Evolutionary conservation across 2,329 filamentous ascomycete species (phyloP).

Genomic region (Colletotrichum ledebouriae): DNA sequence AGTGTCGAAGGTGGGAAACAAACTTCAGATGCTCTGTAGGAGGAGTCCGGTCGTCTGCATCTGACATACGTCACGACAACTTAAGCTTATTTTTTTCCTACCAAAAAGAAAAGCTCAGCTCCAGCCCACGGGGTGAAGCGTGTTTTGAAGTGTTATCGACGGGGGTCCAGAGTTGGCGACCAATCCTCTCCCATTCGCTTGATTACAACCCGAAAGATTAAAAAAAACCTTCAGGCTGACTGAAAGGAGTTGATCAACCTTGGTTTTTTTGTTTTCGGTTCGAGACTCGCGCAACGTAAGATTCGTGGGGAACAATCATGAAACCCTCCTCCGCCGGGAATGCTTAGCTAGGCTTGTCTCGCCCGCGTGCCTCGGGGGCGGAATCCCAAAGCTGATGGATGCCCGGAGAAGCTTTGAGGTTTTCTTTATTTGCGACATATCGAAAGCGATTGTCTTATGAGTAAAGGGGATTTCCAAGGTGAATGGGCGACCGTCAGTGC

Average conservation of each 20-base stretch:
- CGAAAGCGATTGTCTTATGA: not conserved
- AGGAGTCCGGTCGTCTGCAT: slow-evolving; percentile 8
- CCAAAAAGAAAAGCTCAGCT: not conserved
- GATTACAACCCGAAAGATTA: not conserved
- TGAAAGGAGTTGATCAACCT: no score
- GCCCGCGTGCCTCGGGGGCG: no score
- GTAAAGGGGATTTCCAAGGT: not conserved
- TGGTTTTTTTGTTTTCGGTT: no score
- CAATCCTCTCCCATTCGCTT: no score
- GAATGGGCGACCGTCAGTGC: not conserved
- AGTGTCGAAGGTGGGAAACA: not conserved
- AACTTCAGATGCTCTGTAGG: slow-evolving; percentile 2
- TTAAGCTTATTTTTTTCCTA: not conserved
- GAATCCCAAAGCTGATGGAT: not conserved
- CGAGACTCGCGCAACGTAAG: no score
- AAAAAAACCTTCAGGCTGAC: not conserved
- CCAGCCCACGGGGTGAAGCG: not conserved
- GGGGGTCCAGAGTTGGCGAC: no score
- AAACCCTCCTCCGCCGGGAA: no score
- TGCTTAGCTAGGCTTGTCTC: no score
- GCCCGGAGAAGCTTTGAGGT: not conserved
- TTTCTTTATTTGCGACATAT: not conserved
- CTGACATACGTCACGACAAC: not conserved
- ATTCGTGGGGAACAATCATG: not conserved
- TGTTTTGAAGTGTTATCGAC: no score